These are phyloP conservation scores for Cladosporium sp. DNA, from an alignment of 2,329 filamentous ascomycete species.

Conservation along the genomic window DNA sequence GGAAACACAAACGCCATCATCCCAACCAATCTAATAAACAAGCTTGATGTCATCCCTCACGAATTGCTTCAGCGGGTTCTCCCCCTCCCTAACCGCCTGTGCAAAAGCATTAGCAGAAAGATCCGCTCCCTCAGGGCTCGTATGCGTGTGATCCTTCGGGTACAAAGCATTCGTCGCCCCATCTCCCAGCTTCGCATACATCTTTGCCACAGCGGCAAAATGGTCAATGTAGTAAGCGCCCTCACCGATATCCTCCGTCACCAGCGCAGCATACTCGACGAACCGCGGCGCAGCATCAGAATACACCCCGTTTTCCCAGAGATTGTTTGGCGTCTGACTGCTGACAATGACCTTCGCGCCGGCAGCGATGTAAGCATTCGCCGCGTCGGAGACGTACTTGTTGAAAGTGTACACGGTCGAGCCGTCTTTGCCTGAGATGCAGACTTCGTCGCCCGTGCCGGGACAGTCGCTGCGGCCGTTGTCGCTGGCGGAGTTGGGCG, in stretches of 20 bases:
- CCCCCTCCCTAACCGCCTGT: conserved; percentile 36
- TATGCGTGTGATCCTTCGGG: conserved; percentile 61
- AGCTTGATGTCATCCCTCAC: background rate
- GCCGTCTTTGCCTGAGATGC: conserved; percentile 42
- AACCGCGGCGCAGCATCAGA: conserved; percentile 49
- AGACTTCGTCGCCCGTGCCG: conserved; percentile 52
- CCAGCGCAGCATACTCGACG: conserved; percentile 51
- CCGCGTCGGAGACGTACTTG: conserved; percentile 56
- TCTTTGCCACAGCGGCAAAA: conserved; percentile 53
- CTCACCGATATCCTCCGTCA: conserved; percentile 44
- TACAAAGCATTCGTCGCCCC: conserved; percentile 51
- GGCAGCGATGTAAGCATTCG: conserved; percentile 50
- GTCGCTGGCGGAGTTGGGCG: conserved; percentile 47
- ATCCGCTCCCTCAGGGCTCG: conserved; percentile 53
- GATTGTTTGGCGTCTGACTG: conserved; percentile 59
- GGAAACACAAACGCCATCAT: no score
- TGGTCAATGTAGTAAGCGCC: conserved; percentile 53
- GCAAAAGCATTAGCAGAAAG: conserved; percentile 56
- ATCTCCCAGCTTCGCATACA: conserved; percentile 49
- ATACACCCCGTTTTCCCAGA: conserved; percentile 56
- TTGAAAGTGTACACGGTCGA: conserved; percentile 56
- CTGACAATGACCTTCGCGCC: conserved; percentile 59
- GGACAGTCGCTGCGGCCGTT: conserved; percentile 60
- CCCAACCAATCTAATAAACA: background rate
- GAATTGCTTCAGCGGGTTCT: background rate